Percentiles rank a stretch among this genome's conserved stretches.
Conservation (phyloP, 164 flowering plant genomes). For the Berberis vulgaris region DNA sequence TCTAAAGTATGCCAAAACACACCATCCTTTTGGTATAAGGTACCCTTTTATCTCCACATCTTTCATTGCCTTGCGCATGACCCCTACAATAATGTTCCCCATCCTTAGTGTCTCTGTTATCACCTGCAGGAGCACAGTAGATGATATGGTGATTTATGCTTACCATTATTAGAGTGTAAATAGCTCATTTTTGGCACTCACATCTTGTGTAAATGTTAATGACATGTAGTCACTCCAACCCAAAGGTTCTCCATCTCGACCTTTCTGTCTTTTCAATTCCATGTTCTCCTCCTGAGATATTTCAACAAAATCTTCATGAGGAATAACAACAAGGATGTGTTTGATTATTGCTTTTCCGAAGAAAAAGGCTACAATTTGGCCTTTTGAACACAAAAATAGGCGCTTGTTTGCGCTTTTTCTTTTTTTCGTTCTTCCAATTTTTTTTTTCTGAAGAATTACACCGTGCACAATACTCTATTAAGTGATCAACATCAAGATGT, state of each 20-base stretch:
- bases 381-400: too few species aligned
- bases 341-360: too few species aligned
- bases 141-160: neutral
- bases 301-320: too few species aligned
- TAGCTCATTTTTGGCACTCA: slow-evolving; percentile 21
- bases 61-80: slow-evolving; percentile 82
- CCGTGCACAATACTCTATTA: too few species aligned
- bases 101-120: slow-evolving; percentile 84
- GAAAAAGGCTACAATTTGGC: too few species aligned
- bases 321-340: too few species aligned
- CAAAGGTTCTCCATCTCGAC: slow-evolving; percentile 34
- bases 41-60: slow-evolving; percentile 80
- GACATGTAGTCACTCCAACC: slow-evolving; percentile 66
- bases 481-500: too few species aligned
- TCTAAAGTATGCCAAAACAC: slow-evolving; percentile 67
- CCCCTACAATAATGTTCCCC: slow-evolving; percentile 88
- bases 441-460: too few species aligned
- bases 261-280: slow-evolving; percentile 50
- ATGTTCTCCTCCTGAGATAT: slow-evolving; percentile 71
- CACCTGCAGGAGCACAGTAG: slow-evolving; percentile 40
- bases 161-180: neutral
- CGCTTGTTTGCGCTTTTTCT: too few species aligned
- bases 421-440: too few species aligned
- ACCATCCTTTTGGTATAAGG: slow-evolving; percentile 82
- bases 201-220: slow-evolving; percentile 73